Percentiles rank a stretch among this genome's conserved stretches.
Conservation (phyloP, 768 basidiomycete species). For the Mycena polygramma region DNA sequence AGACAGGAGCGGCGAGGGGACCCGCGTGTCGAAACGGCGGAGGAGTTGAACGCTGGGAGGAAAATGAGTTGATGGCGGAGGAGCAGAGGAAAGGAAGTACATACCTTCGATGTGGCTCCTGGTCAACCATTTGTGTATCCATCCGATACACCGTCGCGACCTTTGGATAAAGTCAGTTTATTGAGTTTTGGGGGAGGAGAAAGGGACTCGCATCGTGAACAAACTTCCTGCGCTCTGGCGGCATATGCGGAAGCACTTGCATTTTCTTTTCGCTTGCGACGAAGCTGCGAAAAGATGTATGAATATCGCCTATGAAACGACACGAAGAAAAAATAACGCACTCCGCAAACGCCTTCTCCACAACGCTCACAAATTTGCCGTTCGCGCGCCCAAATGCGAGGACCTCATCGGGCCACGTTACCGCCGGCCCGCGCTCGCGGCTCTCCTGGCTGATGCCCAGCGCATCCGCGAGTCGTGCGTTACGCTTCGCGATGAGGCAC, state of each 20-base stretch:
- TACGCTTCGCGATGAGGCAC: constrained; percentile 88
- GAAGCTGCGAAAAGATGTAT: constrained; percentile 61
- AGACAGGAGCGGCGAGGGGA: constrained; percentile 82
- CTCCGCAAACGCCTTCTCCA: constrained; percentile 88
- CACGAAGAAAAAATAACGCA: constrained; percentile 57
- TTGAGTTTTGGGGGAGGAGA: not conserved
- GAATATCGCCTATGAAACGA: not conserved
- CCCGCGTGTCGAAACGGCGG: constrained; percentile 84
- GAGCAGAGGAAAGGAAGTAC: constrained; percentile 24
- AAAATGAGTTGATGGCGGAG: not conserved
- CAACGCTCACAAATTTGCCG: constrained; percentile 74
- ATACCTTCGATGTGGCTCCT: constrained; percentile 85
- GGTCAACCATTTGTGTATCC: constrained; percentile 89
- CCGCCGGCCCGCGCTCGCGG: constrained; percentile 50
- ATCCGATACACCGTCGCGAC: constrained; percentile 86
- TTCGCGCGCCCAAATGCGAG: constrained; percentile 72
- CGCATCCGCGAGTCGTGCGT: constrained; percentile 90
- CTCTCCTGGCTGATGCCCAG: constrained; percentile 81
- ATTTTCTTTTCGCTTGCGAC: constrained; percentile 73
- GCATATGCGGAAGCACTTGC: constrained; percentile 87
- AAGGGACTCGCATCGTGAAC: constrained; percentile 73
- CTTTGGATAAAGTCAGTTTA: constrained; percentile 47
- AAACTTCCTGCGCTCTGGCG: constrained; percentile 83
- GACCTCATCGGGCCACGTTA: constrained; percentile 74
- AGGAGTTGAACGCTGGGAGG: constrained; percentile 79